Evolutionary conservation across 768 basidiomycete species (phyloP).

Genomic region (Tylopilus subfusipes): DNA sequence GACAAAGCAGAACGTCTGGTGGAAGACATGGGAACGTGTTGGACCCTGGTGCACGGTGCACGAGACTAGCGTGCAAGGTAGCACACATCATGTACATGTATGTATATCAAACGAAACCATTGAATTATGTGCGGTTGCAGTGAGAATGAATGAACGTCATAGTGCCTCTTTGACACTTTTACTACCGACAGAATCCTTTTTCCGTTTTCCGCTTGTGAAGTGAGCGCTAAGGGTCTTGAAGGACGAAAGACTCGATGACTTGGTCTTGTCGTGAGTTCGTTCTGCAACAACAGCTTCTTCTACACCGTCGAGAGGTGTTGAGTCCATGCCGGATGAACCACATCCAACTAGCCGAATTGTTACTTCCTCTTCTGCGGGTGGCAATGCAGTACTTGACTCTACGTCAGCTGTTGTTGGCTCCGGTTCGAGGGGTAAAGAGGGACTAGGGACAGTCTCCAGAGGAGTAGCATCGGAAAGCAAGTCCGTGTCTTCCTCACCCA

Average conservation of each 20-base stretch:
- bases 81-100: conserved; percentile 22
- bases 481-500: conserved; percentile 40
- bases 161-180: conserved; percentile 43
- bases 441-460: conserved; percentile 30
- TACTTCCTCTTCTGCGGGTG: conserved; percentile 16
- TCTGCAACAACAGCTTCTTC: conserved; percentile 34
- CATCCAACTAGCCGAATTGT: conserved; percentile 62
- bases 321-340: conserved; percentile 38
- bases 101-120: conserved; percentile 20
- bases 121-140: conserved; percentile 8
- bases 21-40: conserved; percentile 6
- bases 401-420: conserved; percentile 4
- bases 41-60: conserved; percentile 9
- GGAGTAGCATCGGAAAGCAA: conserved; percentile 47
- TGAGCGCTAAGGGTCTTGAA: conserved; percentile 53
- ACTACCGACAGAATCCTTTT: conserved; percentile 49
- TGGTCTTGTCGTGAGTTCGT: conserved; percentile 50
- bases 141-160: conserved; percentile 19
- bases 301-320: conserved; percentile 29
- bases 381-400: conserved; percentile 7
- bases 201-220: conserved; percentile 41
- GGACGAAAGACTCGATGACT: conserved; percentile 47
- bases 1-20: conserved; percentile 12
- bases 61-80: conserved; percentile 15
- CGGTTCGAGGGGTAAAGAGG: conserved; percentile 23